Evolutionary conservation across 441 rosid species (phyloP), one percentile per base, ranked within the genome.

Genomic region (Pelargonium myrrhifolium): DNA sequence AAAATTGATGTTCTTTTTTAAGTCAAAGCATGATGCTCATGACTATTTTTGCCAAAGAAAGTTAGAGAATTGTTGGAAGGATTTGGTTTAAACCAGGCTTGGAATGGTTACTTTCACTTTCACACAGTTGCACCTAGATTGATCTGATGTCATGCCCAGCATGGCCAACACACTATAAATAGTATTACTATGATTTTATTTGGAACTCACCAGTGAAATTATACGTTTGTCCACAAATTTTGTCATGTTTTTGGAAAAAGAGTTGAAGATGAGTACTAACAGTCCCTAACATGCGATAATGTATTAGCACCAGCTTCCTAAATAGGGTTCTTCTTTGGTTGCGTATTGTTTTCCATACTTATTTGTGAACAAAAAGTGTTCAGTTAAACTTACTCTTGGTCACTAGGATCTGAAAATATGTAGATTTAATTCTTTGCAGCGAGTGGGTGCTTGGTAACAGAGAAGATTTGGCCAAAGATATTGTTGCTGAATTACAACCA

Each of bases 401-500:
- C 43, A 14, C 37, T 67, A 61, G 62, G 15, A 68, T 58, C 8
- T 12, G 18, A 35, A 55, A 58, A 55, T 39, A 58, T 42, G 26
- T 6, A 66, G 60, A 61, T 42, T 18, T 42, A 24, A 21, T 24
- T 17, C 76, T 74, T 53, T 72, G 78, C 87, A 93, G 98, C 77
- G 98, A 90, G 71, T 93, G 97, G 98, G 97, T 93, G 68, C 90
- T 93, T 73, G 98, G 98, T 65, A 89, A 84, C 74, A 81, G 95
- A 56, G 98, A 93, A 78, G 98, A 93, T 87, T 83, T 93, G 77
- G 97, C 80, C 69, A 91, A 89, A 82, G 96, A 93, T 79, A 84
- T 93, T 70, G 59, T 86, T 68, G 79, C 84, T 39, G 93, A 85
- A 76, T 68, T 93, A 81, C 90, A 85, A 78, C 87, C 84, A 22